Evolutionary conservation across 2,329 filamentous ascomycete species (phyloP).

Genomic region (Neofusicoccum laricinum): DNA sequence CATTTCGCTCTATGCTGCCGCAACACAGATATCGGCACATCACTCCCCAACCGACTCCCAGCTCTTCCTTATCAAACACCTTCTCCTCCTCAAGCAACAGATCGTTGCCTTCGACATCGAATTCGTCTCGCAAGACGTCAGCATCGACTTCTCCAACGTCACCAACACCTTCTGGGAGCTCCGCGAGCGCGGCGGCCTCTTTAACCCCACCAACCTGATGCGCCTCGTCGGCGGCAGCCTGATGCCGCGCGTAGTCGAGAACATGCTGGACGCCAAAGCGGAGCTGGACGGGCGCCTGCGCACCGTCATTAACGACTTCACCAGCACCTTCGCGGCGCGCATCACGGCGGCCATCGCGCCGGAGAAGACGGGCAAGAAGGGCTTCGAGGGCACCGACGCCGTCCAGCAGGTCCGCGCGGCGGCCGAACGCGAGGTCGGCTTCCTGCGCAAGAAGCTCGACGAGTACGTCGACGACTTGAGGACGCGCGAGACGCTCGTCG

Average conservation of each 20-base stretch:
- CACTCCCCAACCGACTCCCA: conserved; percentile 71
- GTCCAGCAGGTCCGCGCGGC: conserved; percentile 45
- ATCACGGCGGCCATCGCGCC: conserved; percentile 51
- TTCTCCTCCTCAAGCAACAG: conserved; percentile 92
- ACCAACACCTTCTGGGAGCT: conserved; percentile 67
- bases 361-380: conserved; percentile 24
- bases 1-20: conserved; percentile 73
- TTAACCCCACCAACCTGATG: conserved; percentile 63
- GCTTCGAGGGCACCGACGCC: conserved; percentile 18
- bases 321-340: conserved; percentile 53
- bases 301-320: conserved; percentile 65
- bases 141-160: conserved; percentile 64
- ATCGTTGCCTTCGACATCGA: conserved; percentile 95
- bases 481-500: conserved; percentile 64
- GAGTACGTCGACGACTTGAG: conserved; percentile 64
- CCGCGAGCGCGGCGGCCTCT: conserved; percentile 61
- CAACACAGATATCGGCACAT: conserved; percentile 65
- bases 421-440: conserved; percentile 56
- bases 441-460: conserved; percentile 55
- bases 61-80: conserved; percentile 90
- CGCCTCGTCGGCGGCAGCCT: conserved; percentile 57
- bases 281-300: conserved; percentile 63
- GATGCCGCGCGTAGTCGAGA: conserved; percentile 64
- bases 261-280: conserved; percentile 69
- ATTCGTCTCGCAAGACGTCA: conserved; percentile 59